Evolutionary conservation across 1,139 yeast species (phyloP).

Genomic region (Scheffersomyces insectosa): DNA sequence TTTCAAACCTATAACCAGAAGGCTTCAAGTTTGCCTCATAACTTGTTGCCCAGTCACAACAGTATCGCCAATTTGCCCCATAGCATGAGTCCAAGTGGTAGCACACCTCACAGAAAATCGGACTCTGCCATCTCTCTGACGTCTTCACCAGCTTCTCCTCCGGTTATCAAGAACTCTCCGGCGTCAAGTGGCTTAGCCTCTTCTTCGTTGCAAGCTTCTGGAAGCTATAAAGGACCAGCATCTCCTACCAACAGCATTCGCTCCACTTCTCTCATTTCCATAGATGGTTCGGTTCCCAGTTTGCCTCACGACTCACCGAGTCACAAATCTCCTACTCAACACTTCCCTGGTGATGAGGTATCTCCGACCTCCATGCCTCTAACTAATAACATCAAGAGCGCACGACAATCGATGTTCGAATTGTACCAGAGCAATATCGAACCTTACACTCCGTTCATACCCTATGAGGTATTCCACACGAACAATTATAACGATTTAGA

Average conservation of each 20-base stretch:
- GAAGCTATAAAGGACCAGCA: not conserved
- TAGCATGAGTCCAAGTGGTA: no score
- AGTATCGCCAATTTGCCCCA: no score
- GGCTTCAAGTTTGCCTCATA: no score
- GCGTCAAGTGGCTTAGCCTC: not conserved
- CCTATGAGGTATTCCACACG: constrained; percentile 10
- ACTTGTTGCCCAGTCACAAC: no score
- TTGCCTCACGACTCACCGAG: not conserved
- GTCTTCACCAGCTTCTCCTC: not conserved
- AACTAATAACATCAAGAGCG: not conserved
- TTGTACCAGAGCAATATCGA: constrained; percentile 16
- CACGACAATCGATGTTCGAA: not conserved
- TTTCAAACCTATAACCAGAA: not conserved
- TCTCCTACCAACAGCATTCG: not conserved
- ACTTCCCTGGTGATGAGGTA: not conserved
- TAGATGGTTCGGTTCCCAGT: not conserved
- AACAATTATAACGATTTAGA: constrained; percentile 6
- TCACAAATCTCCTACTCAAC: not conserved
- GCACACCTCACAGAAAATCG: no score
- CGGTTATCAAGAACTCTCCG: not conserved
- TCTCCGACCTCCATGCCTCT: not conserved
- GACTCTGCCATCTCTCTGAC: no score
- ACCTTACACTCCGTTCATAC: constrained; percentile 21
- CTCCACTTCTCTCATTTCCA: not conserved
- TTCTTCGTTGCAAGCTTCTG: no score